Evolutionary conservation across 305 asterid genomes (phyloP).

Genomic region (Caryopteris hybrid): DNA sequence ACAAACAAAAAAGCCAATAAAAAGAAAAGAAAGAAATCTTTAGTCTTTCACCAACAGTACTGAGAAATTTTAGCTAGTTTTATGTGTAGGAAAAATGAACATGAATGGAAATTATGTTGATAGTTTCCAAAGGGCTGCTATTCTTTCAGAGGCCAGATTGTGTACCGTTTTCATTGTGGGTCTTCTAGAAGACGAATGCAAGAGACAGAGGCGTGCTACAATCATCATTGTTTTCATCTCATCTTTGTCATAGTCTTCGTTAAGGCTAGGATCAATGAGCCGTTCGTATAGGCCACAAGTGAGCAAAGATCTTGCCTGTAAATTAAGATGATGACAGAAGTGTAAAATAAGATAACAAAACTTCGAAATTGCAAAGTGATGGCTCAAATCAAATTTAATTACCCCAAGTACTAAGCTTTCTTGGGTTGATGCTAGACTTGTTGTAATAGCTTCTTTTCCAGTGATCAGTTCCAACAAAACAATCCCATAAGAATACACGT

Average conservation of each 20-base stretch:
- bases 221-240: slow-evolving; percentile 61
- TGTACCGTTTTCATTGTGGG: slow-evolving; percentile 68
- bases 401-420: slow-evolving; percentile 78
- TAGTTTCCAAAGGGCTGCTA: not conserved
- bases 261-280: slow-evolving; percentile 62
- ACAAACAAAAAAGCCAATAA: not conserved
- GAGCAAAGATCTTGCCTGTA: slow-evolving; percentile 70
- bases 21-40: not conserved
- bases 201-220: slow-evolving; percentile 63
- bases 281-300: slow-evolving; percentile 51
- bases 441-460: slow-evolving; percentile 59
- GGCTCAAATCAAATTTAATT: slow-evolving; percentile 11
- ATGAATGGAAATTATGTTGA: too few relatives aligned
- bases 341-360: not conserved
- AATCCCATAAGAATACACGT: slow-evolving; percentile 83
- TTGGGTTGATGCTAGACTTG: slow-evolving; percentile 35
- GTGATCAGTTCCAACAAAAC: slow-evolving; percentile 77
- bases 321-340: not conserved
- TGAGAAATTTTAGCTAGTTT: not conserved
- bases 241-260: slow-evolving; percentile 46
- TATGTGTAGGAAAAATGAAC: too few relatives aligned
- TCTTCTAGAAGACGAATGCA: slow-evolving; percentile 82
- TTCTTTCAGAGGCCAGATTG: slow-evolving; percentile 1
- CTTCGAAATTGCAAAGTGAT: not conserved
- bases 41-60: not conserved